Percentiles rank a stretch among this genome's conserved stretches.
Evolutionary conservation across 2,329 filamentous ascomycete species (phyloP).

Genomic region (Calcarisporium arbuscula): DNA sequence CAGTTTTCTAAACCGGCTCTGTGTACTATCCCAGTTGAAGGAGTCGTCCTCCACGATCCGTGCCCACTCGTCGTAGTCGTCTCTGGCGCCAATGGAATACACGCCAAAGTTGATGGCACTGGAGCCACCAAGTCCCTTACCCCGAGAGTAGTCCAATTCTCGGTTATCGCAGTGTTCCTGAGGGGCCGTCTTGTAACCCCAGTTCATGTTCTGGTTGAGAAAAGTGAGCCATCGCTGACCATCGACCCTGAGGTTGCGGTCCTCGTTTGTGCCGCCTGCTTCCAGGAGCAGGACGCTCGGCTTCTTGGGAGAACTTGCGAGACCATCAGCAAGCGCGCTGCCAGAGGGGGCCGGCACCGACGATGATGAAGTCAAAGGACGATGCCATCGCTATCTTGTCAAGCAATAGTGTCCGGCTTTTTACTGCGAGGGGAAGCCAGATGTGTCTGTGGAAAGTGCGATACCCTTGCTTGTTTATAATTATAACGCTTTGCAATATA

Average conservation of each 20-base stretch:
- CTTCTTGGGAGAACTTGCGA: conserved; percentile 38
- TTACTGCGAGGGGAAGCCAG: too few species aligned
- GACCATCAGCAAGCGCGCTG: conserved; percentile 44
- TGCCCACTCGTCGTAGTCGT: conserved; percentile 59
- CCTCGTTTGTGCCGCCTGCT: conserved; percentile 46
- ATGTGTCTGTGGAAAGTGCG: too few species aligned
- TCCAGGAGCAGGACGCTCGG: conserved; percentile 55
- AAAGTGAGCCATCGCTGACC: conserved; percentile 51
- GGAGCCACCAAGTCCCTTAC: conserved; percentile 44
- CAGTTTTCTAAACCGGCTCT: conserved; percentile 42
- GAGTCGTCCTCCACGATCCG: conserved; percentile 45
- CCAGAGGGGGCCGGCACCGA: conserved; percentile 49
- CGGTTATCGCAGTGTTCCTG: conserved; percentile 37
- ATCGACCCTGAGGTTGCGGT: conserved; percentile 38
- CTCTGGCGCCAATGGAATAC: conserved; percentile 47
- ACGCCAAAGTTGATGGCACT: conserved; percentile 50
- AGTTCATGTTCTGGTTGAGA: conserved; percentile 42
- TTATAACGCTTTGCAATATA: too few species aligned
- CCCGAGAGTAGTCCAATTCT: conserved; percentile 42
- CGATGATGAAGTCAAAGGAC: conserved; percentile 5
- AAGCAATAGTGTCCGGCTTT: too few species aligned
- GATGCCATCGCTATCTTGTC: too few species aligned
- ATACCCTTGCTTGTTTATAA: too few species aligned
- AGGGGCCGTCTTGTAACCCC: conserved; percentile 43
- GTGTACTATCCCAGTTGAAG: conserved; percentile 49